Conservation (phyloP, 2,329 filamentous ascomycete species). For the Hymenoscyphus salicellus region DNA sequence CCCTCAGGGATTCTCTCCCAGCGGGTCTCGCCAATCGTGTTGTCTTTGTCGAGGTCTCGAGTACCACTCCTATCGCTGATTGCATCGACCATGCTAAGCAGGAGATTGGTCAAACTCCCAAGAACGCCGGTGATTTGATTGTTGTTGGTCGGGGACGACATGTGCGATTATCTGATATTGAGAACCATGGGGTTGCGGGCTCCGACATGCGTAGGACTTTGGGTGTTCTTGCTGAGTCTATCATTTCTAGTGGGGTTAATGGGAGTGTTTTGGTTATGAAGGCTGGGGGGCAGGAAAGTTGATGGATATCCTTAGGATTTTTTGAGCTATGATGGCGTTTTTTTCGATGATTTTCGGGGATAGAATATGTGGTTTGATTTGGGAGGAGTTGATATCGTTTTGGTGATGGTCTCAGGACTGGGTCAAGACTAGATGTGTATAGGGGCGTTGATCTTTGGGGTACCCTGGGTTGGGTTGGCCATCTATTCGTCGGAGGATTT, state of each 20-base stretch:
- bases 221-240: conserved; percentile 57
- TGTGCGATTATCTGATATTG: conserved; percentile 22
- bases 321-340: not conserved
- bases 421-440: not conserved
- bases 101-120: conserved; percentile 58
- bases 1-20: conserved; percentile 55
- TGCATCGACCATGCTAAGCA: conserved; percentile 51
- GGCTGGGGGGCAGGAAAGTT: conserved; percentile 42
- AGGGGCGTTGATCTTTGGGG: not conserved
- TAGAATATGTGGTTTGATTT: not conserved
- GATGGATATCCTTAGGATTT: no score
- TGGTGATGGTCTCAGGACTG: not conserved
- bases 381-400: not conserved
- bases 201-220: conserved; percentile 51
- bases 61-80: conserved; percentile 40
- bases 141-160: conserved; percentile 54
- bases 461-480: not conserved
- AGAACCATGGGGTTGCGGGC: conserved; percentile 25
- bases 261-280: conserved; percentile 70
- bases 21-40: conserved; percentile 51
- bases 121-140: conserved; percentile 69
- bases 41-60: conserved; percentile 52
- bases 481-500: not conserved
- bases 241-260: conserved; percentile 57
- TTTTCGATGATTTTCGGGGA: not conserved